Evolutionary conservation across 352 stramenopile genomes (phyloP), one percentile per base, ranked within the genome.

Genomic region (Phytophthora lateralis): DNA sequence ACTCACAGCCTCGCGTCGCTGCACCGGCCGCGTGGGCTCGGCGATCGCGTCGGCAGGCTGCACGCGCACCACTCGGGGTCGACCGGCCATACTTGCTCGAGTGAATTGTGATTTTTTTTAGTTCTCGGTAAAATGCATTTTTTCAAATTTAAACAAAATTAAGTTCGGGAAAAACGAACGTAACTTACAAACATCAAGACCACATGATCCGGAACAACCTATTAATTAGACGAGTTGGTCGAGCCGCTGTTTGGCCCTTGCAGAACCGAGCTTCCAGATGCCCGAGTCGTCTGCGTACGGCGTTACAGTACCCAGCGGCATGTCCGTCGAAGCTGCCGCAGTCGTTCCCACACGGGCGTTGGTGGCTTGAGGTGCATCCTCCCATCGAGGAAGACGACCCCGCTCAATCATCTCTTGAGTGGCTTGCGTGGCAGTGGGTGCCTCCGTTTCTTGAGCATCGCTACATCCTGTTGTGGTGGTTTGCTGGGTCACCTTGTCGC

Each of bases 1-100:
- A 34, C 50, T 66, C 14, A 65, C 56, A 30, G 62, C 43, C 18
- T 56, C 24, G 20, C 49, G 62, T 8, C 50, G 62, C 52, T 50
- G 50, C 10, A 15, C 27, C 1, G 30, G 38, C 2, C 38, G 55
- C 20, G 48, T 8, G 37, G 55, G n/a, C 39, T 58, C 41, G 17
- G 26, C 15, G 0, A 34, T 1, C 41, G 17, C 34, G 12, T 47
- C 48, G 2, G 29, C 17, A 4, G 42, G 11, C 38, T 49, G 26
- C 18, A 52, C 21, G 8, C 61, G 54, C 27, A 60, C 49, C 6
- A 69, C 55, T 0, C 62, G 62, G 2, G 61, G 61, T 26, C 61
- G 60, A 6, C 50, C 60, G 2, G 51, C 46, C 56, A 59, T 64
- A 11, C 32, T 38, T 38, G 32, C 10, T 8, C 7, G 10, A 24